Base-by-base conservation (phyloP, 2,329 filamentous ascomycete species). In the Pseudopithomyces maydicus region DNA sequence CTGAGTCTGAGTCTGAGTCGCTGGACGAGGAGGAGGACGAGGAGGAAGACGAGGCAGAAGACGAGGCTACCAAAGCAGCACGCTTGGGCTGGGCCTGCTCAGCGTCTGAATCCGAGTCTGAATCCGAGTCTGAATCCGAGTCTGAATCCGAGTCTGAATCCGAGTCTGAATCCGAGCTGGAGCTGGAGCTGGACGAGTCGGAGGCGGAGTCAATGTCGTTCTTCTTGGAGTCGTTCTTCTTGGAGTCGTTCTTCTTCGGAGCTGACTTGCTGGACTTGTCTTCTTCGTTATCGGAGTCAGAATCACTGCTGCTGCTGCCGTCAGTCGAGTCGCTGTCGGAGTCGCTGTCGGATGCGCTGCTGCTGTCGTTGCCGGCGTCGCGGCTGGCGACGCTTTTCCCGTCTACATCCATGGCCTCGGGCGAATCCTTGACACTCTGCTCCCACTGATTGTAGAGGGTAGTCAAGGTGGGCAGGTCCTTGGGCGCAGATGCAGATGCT, bases 101-200 rank as follows among this genome's bases (percentile, higher is more conserved):
- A 23, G 68, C 67, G 22, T 71, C 71, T 53, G 79, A 72, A 36
- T 81, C 79, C 1, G 67, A 64, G 42, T 55, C 47, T 7, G 26
- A 29, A 29, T 29, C 26, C 26, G 10, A 67, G 23, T 15, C 14
- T 48, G 84, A 84, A 26, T 68, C 67, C 8, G 57, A 67, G 43
- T 29, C 26, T 4, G 26, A 29, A 29, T 29, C 26, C 26, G 10
- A 67, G 23, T 15, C 14, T 48, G 84, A 84, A 26, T 68, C 67
- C 8, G 69, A 65, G 38, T 58, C 58, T 14, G 67, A 68, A 20
- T 57, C 56, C 3, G 65, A 73, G 19, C 66, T 60, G 11, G 68
- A 72, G 56, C 60, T 66, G 2, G 65, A 64, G 47, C 56, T 54
- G 14, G 58, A 67, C 48, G 71, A 70, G 26, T 58, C 57, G 17